These are phyloP conservation scores for Cenchrus americanus DNA, from an alignment of 176 grass and related monocot species.

Conservation along the genomic window DNA sequence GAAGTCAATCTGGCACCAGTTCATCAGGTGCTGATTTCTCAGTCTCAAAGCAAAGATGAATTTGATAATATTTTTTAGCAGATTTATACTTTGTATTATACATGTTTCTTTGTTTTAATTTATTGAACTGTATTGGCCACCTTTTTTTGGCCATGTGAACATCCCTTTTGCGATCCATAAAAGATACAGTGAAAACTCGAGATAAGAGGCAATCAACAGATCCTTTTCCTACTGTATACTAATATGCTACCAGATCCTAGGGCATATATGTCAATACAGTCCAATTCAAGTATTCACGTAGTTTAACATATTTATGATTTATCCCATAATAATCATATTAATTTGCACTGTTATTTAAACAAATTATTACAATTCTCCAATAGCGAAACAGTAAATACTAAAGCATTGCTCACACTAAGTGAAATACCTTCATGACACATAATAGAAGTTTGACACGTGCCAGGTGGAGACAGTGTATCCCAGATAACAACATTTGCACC, in stretches of 20 bases:
- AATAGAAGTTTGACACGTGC: conserved; percentile 77
- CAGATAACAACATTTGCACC: conserved; percentile 67
- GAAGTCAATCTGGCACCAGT: too few species aligned
- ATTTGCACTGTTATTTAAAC: conserved; percentile 20
- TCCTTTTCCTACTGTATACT: conserved; percentile 8
- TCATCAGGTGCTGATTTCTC: too few species aligned
- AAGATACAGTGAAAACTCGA: not conserved
- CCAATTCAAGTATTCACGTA: conserved; percentile 3
- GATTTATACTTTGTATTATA: too few species aligned
- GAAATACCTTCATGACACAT: conserved; percentile 60
- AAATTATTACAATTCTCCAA: conserved; percentile 3
- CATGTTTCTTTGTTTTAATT: too few species aligned
- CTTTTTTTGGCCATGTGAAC: not conserved
- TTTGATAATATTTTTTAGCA: too few species aligned
- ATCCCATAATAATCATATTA: not conserved
- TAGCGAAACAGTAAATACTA: conserved; percentile 24
- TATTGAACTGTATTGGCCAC: not conserved
- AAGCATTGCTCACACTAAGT: conserved; percentile 21
- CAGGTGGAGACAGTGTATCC: conserved; percentile 70
- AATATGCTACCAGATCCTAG: not conserved
- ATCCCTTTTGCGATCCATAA: not conserved
- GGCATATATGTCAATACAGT: not conserved
- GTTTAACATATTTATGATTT: conserved; percentile 19
- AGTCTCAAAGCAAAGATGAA: too few species aligned
- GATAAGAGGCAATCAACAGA: not conserved